Conservation (phyloP, 495 filamentous ascomycete genomes). For the Elasticomyces elasticus region DNA sequence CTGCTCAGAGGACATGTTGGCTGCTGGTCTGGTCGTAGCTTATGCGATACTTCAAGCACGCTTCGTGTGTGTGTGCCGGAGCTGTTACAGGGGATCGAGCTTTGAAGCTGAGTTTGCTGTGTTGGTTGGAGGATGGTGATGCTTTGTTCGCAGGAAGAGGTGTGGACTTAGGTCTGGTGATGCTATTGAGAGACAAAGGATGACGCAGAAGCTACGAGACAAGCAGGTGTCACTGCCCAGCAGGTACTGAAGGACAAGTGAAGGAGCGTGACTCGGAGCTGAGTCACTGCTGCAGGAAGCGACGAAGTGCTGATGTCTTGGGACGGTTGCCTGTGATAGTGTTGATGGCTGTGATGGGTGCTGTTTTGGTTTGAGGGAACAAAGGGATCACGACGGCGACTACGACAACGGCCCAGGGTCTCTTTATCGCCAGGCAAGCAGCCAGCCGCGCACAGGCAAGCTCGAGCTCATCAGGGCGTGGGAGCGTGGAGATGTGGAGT, state of each 20-base stretch:
- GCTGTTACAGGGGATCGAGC: neutral
- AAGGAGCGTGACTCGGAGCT: constrained; percentile 3
- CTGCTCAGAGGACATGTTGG: constrained; percentile 30
- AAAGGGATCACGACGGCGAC: neutral
- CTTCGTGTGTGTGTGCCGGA: neutral
- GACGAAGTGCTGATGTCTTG: neutral
- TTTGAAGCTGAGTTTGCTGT: neutral
- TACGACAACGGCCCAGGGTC: neutral
- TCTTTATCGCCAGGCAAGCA: neutral
- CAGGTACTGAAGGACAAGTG: neutral
- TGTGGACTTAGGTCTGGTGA: neutral
- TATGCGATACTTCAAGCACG: neutral
- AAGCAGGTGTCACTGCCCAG: neutral
- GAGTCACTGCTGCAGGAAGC: constrained; percentile 3
- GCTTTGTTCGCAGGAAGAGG: constrained; percentile 1
- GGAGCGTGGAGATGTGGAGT: neutral
- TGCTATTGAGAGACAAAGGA: constrained; percentile 5
- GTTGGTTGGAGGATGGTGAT: neutral
- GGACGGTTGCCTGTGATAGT: neutral
- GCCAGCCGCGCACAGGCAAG: neutral
- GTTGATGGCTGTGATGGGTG: neutral
- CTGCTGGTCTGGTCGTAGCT: neutral
- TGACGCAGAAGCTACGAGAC: neutral
- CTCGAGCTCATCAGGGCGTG: neutral
- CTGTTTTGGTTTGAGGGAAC: neutral